A percentile compares a stretch with the other conserved stretches of the same genome.
phyloP scores from a whole-genome alignment of 2,329 filamentous ascomycete genomes.

The Penicillium sp. region DNA sequence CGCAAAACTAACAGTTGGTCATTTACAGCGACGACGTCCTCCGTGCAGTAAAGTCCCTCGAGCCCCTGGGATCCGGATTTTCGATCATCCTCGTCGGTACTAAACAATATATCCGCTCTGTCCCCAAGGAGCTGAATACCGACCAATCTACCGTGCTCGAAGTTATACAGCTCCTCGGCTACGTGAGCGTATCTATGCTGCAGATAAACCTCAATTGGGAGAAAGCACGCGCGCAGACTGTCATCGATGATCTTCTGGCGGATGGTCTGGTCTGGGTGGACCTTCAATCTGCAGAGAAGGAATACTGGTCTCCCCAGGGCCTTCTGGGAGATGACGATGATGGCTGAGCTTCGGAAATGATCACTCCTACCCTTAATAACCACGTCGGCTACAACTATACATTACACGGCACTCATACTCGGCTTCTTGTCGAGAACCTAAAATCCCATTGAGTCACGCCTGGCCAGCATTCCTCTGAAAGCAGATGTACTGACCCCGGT shows the following conservation, averaged over 20 bases:
- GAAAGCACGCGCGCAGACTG: constrained; percentile 80
- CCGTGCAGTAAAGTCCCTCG: constrained; percentile 83
- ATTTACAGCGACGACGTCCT: constrained; percentile 77
- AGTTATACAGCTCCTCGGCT: constrained; percentile 86
- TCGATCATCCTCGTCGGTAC: constrained; percentile 81
- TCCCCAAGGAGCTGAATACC: constrained; percentile 92
- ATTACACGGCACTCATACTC: not conserved
- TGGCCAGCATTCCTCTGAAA: too few species aligned
- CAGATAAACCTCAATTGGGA: constrained; percentile 87
- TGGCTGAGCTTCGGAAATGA: not conserved
- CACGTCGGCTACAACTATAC: not conserved
- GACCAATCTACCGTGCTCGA: constrained; percentile 94
- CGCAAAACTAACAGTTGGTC: not conserved
- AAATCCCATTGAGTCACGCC: too few species aligned
- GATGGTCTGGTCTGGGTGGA: constrained; percentile 96
- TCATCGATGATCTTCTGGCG: constrained; percentile 84
- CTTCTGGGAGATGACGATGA: constrained; percentile 42
- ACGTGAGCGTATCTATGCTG: constrained; percentile 87
- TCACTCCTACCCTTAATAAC: not conserved
- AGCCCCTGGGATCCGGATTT: constrained; percentile 87
- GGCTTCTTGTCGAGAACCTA: not conserved
- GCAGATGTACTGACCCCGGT: too few species aligned
- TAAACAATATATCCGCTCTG: constrained; percentile 85
- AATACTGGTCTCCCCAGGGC: constrained; percentile 76
- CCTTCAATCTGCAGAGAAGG: constrained; percentile 79